Percentiles rank a stretch among this genome's conserved stretches.
phyloP scores from a whole-genome alignment of 345 rosid genomes.

The Eucalyptus dawsonii region DNA sequence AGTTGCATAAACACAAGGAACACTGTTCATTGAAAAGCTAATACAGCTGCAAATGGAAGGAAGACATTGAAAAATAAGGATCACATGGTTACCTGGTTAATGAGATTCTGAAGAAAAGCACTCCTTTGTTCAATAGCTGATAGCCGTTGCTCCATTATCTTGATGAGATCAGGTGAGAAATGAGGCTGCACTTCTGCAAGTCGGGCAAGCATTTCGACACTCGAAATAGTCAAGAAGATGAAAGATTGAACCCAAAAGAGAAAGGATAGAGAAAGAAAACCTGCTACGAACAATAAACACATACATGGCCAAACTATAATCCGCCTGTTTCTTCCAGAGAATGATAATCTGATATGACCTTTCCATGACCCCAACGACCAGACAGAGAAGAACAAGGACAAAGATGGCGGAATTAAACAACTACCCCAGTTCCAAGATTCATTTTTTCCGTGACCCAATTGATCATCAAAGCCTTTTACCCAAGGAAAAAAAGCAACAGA shows the following conservation, averaged over 20 bases:
- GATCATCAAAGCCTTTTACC: background rate
- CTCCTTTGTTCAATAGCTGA: conserved; percentile 56
- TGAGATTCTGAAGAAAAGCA: conserved; percentile 42
- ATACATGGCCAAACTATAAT: background rate
- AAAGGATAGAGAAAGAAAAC: background rate
- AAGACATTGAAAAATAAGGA: background rate
- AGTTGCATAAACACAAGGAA: background rate
- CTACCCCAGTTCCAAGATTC: background rate
- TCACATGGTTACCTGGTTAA: conserved; percentile 38
- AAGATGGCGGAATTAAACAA: background rate
- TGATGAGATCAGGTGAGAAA: conserved; percentile 57
- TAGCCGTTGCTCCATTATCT: conserved; percentile 69
- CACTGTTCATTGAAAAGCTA: background rate
- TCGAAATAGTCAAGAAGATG: background rate
- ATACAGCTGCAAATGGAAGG: background rate
- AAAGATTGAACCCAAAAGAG: background rate
- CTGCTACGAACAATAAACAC: background rate
- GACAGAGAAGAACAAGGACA: background rate
- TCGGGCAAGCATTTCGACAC: background rate
- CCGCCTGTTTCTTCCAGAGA: background rate
- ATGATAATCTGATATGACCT: background rate
- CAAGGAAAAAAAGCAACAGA: background rate
- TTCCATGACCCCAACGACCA: background rate
- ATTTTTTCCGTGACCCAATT: background rate
- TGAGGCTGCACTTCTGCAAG: conserved; percentile 39